Conservation (phyloP, 169 alveolate species). For the Cryptosporidium felis region DNA sequence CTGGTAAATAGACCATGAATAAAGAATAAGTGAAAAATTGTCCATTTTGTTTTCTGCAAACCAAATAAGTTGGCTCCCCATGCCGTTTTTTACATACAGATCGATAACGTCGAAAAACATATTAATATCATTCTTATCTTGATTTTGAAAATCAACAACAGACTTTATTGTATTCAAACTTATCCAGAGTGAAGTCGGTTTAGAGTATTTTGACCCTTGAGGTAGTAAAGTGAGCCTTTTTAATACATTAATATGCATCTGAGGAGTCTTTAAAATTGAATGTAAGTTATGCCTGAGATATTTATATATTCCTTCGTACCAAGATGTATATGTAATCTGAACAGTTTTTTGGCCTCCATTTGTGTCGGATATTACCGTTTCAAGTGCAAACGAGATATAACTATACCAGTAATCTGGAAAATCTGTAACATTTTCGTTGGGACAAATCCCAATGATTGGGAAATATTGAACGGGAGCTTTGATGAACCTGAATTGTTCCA, state of each 20-base stretch:
- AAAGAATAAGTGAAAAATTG: constrained; percentile 21
- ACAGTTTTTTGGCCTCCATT: background rate
- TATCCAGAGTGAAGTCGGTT: constrained; percentile 47
- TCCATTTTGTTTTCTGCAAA: background rate
- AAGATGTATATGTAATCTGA: constrained; percentile 27
- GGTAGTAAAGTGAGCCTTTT: constrained; percentile 6
- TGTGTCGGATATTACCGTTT: background rate
- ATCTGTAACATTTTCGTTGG: constrained; percentile 16
- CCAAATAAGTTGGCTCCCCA: background rate
- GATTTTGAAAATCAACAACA: background rate
- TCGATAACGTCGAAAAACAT: constrained; percentile 12
- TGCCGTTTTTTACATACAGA: constrained; percentile 34
- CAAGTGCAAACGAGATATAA: constrained; percentile 6
- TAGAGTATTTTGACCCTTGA: background rate
- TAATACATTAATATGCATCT: constrained; percentile 32
- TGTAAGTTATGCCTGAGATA: background rate
- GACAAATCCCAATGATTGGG: constrained; percentile 12
- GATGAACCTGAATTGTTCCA: constrained; percentile 25
- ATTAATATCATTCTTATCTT: background rate
- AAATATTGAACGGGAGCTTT: background rate
- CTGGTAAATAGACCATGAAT: constrained; percentile 44
- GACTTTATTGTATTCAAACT: constrained; percentile 3
- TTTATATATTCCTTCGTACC: constrained; percentile 53
- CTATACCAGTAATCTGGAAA: constrained; percentile 59
- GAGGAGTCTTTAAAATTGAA: constrained; percentile 49